These are phyloP conservation scores for Rhodosporidiobolus odoratus DNA, from an alignment of 768 basidiomycete genomes.

Conservation along the genomic window DNA sequence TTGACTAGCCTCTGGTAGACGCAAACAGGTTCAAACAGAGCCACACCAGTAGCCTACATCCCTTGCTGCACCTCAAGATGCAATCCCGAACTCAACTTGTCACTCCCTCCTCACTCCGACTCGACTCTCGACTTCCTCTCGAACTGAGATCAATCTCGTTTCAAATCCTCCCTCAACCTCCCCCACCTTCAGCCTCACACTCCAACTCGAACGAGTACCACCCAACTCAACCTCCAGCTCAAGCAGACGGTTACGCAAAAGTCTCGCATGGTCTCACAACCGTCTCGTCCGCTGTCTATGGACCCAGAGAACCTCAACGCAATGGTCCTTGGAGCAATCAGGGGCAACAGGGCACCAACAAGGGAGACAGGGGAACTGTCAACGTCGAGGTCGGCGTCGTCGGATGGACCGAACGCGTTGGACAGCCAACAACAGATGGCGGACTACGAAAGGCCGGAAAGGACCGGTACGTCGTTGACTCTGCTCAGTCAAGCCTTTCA, in stretches of 20 bases:
- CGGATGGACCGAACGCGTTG: conserved; percentile 72
- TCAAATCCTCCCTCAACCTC: conserved; percentile 53
- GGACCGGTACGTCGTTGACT: conserved; percentile 15
- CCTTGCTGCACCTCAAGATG: conserved; percentile 23
- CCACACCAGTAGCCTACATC: conserved; percentile 23
- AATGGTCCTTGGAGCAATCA: conserved; percentile 51
- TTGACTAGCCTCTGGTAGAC: no score
- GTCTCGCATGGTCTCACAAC: conserved; percentile 86
- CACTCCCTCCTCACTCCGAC: conserved; percentile 57
- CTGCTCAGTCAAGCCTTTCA: not conserved
- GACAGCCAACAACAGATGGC: conserved; percentile 48
- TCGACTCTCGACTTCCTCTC: conserved; percentile 86
- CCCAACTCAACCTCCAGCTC: conserved; percentile 54
- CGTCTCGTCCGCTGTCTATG: conserved; percentile 80
- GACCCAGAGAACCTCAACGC: conserved; percentile 80
- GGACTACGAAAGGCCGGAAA: conserved; percentile 27
- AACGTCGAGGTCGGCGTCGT: conserved; percentile 84
- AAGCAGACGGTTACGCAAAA: conserved; percentile 78
- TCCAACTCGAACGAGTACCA: conserved; percentile 24
- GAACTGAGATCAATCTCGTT: conserved; percentile 79
- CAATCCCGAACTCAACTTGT: conserved; percentile 40
- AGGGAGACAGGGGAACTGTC: conserved; percentile 76
- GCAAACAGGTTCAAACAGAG: not conserved
- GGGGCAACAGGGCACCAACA: conserved; percentile 45
- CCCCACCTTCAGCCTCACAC: not conserved